A percentile compares a stretch with the other conserved stretches of the same genome.
phyloP scores from a whole-genome alignment of 1,284 basidiomycete genomes.

The Sanguinoderma infundibulare region DNA sequence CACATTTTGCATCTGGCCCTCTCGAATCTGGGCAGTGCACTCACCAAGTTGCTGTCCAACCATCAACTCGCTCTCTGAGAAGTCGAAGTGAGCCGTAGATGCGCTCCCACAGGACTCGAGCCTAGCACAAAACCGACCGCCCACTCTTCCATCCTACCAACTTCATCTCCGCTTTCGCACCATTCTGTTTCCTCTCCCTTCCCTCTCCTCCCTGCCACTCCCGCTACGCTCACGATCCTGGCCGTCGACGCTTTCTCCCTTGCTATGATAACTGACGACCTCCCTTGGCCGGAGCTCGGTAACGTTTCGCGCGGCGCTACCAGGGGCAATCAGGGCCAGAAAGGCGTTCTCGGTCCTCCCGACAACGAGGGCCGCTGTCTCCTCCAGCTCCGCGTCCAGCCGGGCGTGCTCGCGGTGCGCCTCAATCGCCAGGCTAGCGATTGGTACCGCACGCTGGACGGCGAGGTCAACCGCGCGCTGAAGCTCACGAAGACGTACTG shows the following conservation, averaged over 20 bases:
- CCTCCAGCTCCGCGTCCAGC: constrained; percentile 78
- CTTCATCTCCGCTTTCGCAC: constrained; percentile 25
- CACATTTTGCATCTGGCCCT: constrained; percentile 18
- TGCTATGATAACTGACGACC: constrained; percentile 66
- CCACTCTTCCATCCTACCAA: constrained; percentile 17
- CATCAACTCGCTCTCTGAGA: constrained; percentile 28
- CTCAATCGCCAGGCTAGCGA: constrained; percentile 76
- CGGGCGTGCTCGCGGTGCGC: constrained; percentile 74
- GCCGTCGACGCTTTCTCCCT: constrained; percentile 9
- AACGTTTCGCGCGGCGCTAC: constrained; percentile 84
- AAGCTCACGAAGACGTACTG: constrained; percentile 84
- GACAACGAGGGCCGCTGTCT: constrained; percentile 72
- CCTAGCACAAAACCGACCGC: constrained; percentile 25
- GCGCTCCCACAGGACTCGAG: constrained; percentile 29
- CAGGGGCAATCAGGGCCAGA: constrained; percentile 81
- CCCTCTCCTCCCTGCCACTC: constrained; percentile 12
- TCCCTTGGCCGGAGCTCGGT: constrained; percentile 82
- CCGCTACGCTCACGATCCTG: constrained; percentile 14
- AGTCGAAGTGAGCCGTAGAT: constrained; percentile 24
- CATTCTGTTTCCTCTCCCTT: constrained; percentile 18
- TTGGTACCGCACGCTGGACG: constrained; percentile 77
- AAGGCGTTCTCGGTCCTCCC: constrained; percentile 69
- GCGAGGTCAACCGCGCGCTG: constrained; percentile 74
- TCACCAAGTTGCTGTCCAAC: constrained; percentile 21
- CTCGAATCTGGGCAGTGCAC: constrained; percentile 25